Conservation (phyloP, 768 basidiomycete species). For the Paxillus involutus region DNA sequence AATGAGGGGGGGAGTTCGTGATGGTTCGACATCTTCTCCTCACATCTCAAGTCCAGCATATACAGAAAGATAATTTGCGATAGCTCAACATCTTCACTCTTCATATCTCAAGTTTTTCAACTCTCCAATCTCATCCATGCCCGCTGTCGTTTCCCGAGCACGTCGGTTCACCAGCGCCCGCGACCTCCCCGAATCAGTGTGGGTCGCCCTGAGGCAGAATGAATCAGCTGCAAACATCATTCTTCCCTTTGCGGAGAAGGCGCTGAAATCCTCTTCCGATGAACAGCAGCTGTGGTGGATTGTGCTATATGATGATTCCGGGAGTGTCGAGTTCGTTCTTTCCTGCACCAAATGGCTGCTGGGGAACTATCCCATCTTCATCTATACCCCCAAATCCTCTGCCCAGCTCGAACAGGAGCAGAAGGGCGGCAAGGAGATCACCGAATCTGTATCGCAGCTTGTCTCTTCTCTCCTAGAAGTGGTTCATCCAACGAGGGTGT, state of each 20-base stretch:
- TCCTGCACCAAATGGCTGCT: constrained; percentile 56
- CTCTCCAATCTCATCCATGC: constrained; percentile 19
- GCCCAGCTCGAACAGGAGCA: constrained; percentile 31
- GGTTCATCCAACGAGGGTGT: constrained; percentile 46
- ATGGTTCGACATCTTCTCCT: not conserved
- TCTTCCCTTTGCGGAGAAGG: constrained; percentile 38
- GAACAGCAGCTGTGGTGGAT: constrained; percentile 36
- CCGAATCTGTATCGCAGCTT: constrained; percentile 42
- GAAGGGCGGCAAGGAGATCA: constrained; percentile 24
- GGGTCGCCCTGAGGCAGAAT: constrained; percentile 26
- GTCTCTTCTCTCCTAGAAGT: constrained; percentile 36
- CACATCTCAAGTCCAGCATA: constrained; percentile 8
- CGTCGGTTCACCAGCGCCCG: constrained; percentile 4
- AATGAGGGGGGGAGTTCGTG: not conserved
- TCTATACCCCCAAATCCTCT: constrained; percentile 48
- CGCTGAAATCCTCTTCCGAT: constrained; percentile 8
- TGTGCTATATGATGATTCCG: constrained; percentile 16
- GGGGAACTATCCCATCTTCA: constrained; percentile 67
- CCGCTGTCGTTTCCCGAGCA: constrained; percentile 5
- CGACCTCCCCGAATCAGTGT: constrained; percentile 26
- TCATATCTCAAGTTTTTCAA: constrained; percentile 17
- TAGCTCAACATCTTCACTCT: not conserved
- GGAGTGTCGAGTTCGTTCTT: constrained; percentile 42
- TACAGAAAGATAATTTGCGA: too few species aligned
- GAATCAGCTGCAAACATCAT: constrained; percentile 41